Evolutionary conservation across 2,329 filamentous ascomycete genomes (phyloP).

Genomic region (Elsinoe ampelina): DNA sequence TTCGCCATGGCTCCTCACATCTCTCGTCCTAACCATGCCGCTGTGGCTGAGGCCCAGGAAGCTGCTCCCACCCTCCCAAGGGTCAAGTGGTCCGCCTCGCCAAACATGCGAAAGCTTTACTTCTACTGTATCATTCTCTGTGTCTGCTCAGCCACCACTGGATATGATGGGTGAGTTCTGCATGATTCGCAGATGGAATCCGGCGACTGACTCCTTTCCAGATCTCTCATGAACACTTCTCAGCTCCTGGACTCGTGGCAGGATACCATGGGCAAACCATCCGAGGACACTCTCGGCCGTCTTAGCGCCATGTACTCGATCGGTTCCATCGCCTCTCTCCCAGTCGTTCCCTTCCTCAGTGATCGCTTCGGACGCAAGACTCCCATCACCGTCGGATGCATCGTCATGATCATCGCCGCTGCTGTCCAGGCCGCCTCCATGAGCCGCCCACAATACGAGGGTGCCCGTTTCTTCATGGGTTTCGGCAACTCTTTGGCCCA

Average conservation of each 20-base stretch:
- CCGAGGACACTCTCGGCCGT: conserved; percentile 33
- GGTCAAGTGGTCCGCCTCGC: conserved; percentile 28
- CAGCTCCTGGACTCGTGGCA: conserved; percentile 40
- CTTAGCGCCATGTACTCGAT: conserved; percentile 42
- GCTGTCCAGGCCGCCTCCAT: conserved; percentile 33
- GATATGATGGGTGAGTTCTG: conserved; percentile 33
- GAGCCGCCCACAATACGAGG: conserved; percentile 37
- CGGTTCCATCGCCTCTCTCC: conserved; percentile 40
- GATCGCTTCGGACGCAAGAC: conserved; percentile 39
- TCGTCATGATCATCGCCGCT: conserved; percentile 39
- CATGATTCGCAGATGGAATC: not conserved
- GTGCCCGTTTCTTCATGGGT: conserved; percentile 32
- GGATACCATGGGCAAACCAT: conserved; percentile 27
- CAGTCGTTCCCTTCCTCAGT: conserved; percentile 39
- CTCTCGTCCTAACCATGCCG: not conserved
- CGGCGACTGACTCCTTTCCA: not conserved
- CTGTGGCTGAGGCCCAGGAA: not conserved
- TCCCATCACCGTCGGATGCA: conserved; percentile 39
- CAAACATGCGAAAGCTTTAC: conserved; percentile 25
- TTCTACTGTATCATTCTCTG: conserved; percentile 27
- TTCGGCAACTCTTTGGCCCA: conserved; percentile 35
- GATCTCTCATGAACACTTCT: conserved; percentile 43
- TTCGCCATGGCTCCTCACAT: not conserved
- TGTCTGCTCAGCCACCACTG: conserved; percentile 33
- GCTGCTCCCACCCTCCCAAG: conserved; percentile 19